phyloP scores from a whole-genome alignment of 2,329 filamentous ascomycete genomes.

The Nemania sp. region DNA sequence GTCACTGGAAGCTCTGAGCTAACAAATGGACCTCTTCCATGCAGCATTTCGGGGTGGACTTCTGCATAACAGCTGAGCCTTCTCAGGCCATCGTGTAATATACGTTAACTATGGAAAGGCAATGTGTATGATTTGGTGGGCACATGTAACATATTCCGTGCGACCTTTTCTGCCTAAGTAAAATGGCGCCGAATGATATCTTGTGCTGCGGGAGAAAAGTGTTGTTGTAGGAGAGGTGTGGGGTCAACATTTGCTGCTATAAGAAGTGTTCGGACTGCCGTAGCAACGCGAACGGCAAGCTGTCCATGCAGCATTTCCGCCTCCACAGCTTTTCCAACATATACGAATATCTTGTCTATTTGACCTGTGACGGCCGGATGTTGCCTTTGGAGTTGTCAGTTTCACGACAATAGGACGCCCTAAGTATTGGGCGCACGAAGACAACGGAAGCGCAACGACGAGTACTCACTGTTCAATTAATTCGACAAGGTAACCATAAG shows the following conservation, averaged over 20 bases:
- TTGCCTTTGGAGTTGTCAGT: conserved; percentile 60
- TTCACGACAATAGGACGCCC: not conserved
- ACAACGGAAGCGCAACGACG: too few relatives aligned
- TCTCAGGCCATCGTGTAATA: conserved; percentile 1
- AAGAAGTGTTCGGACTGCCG: conserved; percentile 77
- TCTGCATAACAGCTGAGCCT: not conserved
- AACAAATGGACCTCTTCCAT: not conserved
- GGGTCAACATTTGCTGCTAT: conserved; percentile 74
- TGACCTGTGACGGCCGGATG: conserved; percentile 79
- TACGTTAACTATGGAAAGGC: too few relatives aligned
- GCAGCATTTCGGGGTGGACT: not conserved
- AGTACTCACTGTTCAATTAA: conserved; percentile 95
- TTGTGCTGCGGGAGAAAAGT: conserved; percentile 77
- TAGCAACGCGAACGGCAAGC: conserved; percentile 75
- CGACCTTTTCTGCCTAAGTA: conserved; percentile 47
- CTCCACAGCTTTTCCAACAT: conserved; percentile 86
- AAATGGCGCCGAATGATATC: conserved; percentile 79
- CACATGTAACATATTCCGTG: too few relatives aligned
- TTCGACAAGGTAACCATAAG: conserved; percentile 88
- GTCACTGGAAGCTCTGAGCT: conserved; percentile 16
- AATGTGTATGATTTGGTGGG: too few relatives aligned
- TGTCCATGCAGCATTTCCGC: conserved; percentile 87
- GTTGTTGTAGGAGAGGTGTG: conserved; percentile 70
- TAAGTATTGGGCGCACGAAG: too few relatives aligned
- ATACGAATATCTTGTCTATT: conserved; percentile 79